Percentiles rank a stretch among this genome's conserved stretches.
phyloP scores from a whole-genome alignment of 805 yeast genomes.

The Zygotorulaspora danielsina region DNA sequence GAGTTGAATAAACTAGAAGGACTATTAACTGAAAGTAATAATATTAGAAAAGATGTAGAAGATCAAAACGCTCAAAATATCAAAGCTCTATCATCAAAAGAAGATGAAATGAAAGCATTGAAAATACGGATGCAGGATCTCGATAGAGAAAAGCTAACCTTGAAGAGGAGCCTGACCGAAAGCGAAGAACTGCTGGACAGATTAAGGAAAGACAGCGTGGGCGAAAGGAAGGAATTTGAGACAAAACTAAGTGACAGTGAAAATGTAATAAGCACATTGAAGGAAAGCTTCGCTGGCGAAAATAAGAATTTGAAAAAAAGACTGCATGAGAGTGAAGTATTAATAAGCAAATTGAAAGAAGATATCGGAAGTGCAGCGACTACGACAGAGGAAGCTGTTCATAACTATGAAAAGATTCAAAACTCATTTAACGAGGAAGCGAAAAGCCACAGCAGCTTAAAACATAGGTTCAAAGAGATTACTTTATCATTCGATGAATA shows the following conservation, averaged over 20 bases:
- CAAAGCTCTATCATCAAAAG: background rate
- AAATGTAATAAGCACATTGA: background rate
- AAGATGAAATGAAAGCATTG: background rate
- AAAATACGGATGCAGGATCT: constrained; percentile 6
- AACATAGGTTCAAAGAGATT: constrained; percentile 4
- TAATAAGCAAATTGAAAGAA: constrained; percentile 1
- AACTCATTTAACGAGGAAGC: constrained; percentile 4
- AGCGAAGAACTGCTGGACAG: constrained; percentile 6
- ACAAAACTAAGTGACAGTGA: constrained; percentile 2
- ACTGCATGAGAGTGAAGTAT: background rate
- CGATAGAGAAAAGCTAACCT: constrained; percentile 7
- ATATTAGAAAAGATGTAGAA: background rate
- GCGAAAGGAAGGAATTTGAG: background rate
- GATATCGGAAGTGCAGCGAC: background rate
- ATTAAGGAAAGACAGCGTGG: background rate
- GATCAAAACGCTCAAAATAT: background rate
- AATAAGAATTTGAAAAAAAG: background rate
- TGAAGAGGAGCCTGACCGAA: constrained; percentile 6
- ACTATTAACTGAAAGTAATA: constrained; percentile 5
- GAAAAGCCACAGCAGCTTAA: constrained; percentile 5
- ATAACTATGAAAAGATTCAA: constrained; percentile 3
- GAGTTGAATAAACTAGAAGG: constrained; percentile 6
- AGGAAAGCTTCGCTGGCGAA: background rate
- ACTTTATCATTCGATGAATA: constrained; percentile 5
- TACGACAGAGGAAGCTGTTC: constrained; percentile 1